phyloP scores from a whole-genome alignment of 306 rosid genomes.

The Quercus suber region DNA sequence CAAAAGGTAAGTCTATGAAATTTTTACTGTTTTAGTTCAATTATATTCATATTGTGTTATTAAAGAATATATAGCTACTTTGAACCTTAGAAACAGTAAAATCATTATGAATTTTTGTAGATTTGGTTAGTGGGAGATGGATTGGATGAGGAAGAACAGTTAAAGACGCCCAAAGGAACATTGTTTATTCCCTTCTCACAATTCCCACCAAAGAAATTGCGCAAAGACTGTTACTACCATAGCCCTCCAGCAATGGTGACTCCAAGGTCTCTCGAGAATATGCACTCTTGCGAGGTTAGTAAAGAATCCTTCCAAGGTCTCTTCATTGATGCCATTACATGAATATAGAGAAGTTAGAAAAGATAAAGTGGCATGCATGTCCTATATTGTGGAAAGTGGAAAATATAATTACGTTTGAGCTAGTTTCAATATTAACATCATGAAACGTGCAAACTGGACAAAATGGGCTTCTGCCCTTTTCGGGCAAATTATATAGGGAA shows the following conservation, averaged over 20 bases:
- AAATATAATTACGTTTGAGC: no score
- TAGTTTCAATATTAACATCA: no score
- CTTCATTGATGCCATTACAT: background rate
- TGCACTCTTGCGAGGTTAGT: constrained; percentile 79
- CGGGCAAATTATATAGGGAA: no score
- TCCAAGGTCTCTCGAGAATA: constrained; percentile 49
- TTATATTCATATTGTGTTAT: no score
- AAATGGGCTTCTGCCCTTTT: no score
- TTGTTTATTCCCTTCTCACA: constrained; percentile 68
- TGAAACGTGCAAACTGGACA: no score
- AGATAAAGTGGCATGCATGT: no score
- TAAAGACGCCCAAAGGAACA: constrained; percentile 66
- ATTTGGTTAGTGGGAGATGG: constrained; percentile 76
- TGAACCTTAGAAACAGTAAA: background rate
- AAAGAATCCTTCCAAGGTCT: background rate
- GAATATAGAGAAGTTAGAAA: no score
- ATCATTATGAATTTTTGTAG: constrained; percentile 19
- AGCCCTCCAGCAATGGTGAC: constrained; percentile 69
- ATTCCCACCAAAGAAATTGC: constrained; percentile 59
- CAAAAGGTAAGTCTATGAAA: constrained; percentile 34
- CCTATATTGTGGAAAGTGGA: no score
- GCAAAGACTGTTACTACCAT: constrained; percentile 66
- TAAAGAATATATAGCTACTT: no score
- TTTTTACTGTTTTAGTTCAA: no score
- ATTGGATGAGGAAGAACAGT: constrained; percentile 45